Conservation (phyloP, 164 flowering plant species). For the Santalum album region DNA sequence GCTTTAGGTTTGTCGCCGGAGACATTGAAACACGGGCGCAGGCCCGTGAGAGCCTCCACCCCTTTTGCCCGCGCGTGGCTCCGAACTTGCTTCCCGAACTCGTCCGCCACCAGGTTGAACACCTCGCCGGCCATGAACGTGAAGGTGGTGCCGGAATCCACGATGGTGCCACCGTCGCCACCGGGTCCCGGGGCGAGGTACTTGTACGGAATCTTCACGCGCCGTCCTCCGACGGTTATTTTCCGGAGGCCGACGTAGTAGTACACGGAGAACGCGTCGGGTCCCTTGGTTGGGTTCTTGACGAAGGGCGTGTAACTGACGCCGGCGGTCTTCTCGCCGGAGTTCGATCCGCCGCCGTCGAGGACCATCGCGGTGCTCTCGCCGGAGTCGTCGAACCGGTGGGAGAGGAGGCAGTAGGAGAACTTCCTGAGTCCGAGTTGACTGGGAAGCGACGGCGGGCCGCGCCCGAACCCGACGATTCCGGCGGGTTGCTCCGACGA, state of each 20-base stretch:
- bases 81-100: constrained; percentile 2
- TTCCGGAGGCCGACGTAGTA: constrained; percentile 13
- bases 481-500: constrained; percentile 44
- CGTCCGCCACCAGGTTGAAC: constrained; percentile 7
- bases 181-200: constrained; percentile 5
- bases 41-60: constrained; percentile 7
- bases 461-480: constrained; percentile 60
- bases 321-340: constrained; percentile 7
- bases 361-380: constrained; percentile 10
- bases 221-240: constrained; percentile 10
- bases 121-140: constrained; percentile 9
- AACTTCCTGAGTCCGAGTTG: constrained; percentile 42
- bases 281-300: constrained; percentile 6
- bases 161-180: constrained; percentile 13
- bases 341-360: constrained; percentile 1
- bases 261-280: background rate
- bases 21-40: constrained; percentile 14
- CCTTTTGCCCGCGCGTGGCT: background rate
- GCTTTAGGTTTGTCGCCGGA: background rate
- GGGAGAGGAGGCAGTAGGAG: constrained; percentile 27
- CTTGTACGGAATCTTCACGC: constrained; percentile 11
- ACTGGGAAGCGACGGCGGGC: constrained; percentile 37
- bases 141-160: constrained; percentile 14
- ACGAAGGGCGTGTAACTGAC: constrained; percentile 12
- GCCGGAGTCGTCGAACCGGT: constrained; percentile 9